Conservation (phyloP, 2,329 filamentous ascomycete species). For the Chaetothyriales sp. region DNA sequence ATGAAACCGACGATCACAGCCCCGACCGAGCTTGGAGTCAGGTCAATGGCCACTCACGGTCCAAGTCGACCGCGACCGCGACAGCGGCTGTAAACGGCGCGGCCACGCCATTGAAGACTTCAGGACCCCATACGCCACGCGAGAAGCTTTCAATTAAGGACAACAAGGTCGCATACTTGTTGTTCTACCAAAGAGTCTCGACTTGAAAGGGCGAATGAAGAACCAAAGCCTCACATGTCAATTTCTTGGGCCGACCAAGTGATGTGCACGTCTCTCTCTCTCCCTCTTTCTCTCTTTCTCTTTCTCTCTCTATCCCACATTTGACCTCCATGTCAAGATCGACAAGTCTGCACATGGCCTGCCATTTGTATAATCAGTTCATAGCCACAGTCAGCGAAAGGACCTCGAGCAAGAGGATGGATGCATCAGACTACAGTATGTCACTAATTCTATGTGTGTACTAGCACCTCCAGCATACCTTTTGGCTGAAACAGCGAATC, state of each 20-base stretch:
- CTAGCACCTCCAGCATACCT: neutral
- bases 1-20: slow-evolving; percentile 42
- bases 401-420: neutral
- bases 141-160: slow-evolving; percentile 54
- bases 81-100: slow-evolving; percentile 44
- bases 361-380: neutral
- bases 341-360: neutral
- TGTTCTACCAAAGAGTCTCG: slow-evolving; percentile 66
- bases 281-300: too few relatives aligned
- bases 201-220: neutral
- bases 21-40: slow-evolving; percentile 63
- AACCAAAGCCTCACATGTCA: too few relatives aligned
- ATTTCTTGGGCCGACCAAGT: too few relatives aligned
- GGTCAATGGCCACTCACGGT: slow-evolving; percentile 53
- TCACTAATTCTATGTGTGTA: neutral
- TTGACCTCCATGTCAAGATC: neutral
- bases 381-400: neutral
- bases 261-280: too few relatives aligned
- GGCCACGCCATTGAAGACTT: slow-evolving; percentile 37
- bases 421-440: neutral
- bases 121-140: slow-evolving; percentile 42
- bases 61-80: slow-evolving; percentile 57
- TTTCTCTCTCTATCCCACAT: neutral
- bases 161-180: slow-evolving; percentile 90
- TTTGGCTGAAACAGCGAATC: neutral